phyloP scores from a whole-genome alignment of 2,329 filamentous ascomycete genomes.

The Ophiostoma novo-ulmi region DNA sequence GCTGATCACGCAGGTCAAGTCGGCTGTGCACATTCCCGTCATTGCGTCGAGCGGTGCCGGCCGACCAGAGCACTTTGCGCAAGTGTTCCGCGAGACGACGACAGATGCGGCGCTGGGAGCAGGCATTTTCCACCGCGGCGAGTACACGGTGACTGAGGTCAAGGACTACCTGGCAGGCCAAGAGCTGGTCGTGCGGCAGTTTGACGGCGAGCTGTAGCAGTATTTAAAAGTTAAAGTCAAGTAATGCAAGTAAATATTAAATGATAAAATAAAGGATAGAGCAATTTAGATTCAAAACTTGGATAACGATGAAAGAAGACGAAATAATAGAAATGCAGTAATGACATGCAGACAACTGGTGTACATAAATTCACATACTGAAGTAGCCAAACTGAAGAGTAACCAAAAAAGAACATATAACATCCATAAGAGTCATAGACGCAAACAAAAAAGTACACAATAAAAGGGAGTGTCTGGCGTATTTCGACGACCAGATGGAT shows the following conservation, averaged over 20 bases:
- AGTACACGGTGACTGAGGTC: slow-evolving; percentile 91
- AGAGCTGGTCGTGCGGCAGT: slow-evolving; percentile 72
- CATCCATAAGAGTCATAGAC: background rate
- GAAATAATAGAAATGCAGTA: no score
- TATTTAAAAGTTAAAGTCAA: background rate
- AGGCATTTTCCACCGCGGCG: slow-evolving; percentile 94
- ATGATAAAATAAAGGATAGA: background rate
- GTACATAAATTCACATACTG: no score
- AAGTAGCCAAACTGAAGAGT: background rate
- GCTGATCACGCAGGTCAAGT: slow-evolving; percentile 82
- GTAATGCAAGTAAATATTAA: background rate
- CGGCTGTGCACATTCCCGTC: slow-evolving; percentile 81
- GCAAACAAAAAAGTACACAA: background rate
- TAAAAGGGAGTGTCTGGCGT: background rate
- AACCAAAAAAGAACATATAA: slow-evolving; percentile 17
- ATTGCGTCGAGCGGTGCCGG: slow-evolving; percentile 93
- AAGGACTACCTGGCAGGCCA: slow-evolving; percentile 72
- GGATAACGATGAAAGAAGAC: no score
- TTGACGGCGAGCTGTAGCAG: slow-evolving; percentile 53
- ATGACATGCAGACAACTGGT: no score
- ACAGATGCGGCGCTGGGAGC: slow-evolving; percentile 93
- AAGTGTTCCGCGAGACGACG: slow-evolving; percentile 79
- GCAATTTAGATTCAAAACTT: slow-evolving; percentile 16
- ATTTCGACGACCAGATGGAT: slow-evolving; percentile 8
- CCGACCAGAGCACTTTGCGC: slow-evolving; percentile 77